phyloP scores from a whole-genome alignment of 225 moss, liverwort and hornwort species.

The Physcomitrium patens region DNA sequence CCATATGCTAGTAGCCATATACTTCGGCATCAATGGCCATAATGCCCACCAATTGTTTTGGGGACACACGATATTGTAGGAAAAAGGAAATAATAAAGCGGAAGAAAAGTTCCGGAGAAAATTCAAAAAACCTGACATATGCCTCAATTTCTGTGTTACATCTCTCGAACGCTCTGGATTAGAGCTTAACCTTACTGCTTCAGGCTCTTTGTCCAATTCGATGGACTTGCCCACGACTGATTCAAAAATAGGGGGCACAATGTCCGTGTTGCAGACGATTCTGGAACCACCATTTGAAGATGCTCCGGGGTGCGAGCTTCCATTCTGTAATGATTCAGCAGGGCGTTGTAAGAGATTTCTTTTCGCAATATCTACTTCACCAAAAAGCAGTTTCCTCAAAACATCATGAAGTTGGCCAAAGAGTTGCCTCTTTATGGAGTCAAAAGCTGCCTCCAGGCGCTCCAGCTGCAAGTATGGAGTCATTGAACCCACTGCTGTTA shows the following conservation, averaged over 20 bases:
- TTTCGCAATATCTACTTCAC: background rate
- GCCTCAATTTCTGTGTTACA: slow-evolving; percentile 20
- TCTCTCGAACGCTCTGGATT: background rate
- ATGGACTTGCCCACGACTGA: slow-evolving; percentile 6
- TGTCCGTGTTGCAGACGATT: background rate
- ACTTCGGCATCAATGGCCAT: no score
- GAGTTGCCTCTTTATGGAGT: slow-evolving; percentile 82
- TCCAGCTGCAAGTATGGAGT: slow-evolving; percentile 64
- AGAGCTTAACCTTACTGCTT: slow-evolving; percentile 20
- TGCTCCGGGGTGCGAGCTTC: background rate
- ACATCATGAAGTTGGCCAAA: slow-evolving; percentile 67
- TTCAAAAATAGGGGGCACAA: slow-evolving; percentile 16
- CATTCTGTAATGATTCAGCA: background rate
- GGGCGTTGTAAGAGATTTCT: background rate
- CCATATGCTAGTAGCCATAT: no score
- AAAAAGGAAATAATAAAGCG: background rate
- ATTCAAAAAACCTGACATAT: slow-evolving; percentile 1
- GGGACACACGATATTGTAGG: slow-evolving; percentile 22
- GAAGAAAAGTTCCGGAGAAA: slow-evolving; percentile 16
- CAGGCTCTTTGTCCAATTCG: slow-evolving; percentile 13
- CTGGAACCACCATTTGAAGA: background rate
- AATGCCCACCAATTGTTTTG: background rate
- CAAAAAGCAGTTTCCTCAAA: slow-evolving; percentile 62
- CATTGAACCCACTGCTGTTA: background rate
- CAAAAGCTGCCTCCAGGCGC: slow-evolving; percentile 90